Evolutionary conservation across 1,284 basidiomycete genomes (phyloP).

Genomic region (Cryptococcus sp.): DNA sequence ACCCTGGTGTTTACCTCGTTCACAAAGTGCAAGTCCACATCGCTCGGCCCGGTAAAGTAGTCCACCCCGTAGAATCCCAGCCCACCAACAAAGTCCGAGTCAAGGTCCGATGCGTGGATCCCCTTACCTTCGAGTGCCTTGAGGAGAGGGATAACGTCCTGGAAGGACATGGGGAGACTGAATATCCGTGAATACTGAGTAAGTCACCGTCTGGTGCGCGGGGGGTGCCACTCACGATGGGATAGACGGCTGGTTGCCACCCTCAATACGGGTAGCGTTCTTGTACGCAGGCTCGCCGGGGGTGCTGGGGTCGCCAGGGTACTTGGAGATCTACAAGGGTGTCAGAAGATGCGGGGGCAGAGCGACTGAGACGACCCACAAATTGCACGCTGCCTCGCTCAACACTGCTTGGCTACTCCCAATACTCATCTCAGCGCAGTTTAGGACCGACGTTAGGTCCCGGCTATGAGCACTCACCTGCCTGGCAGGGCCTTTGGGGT

Average conservation of each 20-base stretch:
- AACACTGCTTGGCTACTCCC: constrained; percentile 57
- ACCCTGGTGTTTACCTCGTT: constrained; percentile 68
- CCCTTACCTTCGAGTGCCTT: constrained; percentile 47
- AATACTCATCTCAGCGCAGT: constrained; percentile 1
- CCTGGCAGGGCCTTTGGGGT: constrained; percentile 83
- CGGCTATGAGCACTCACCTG: constrained; percentile 50
- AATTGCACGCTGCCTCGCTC: constrained; percentile 87
- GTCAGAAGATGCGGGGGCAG: neutral
- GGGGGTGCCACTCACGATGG: constrained; percentile 56
- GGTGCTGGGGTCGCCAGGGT: constrained; percentile 66
- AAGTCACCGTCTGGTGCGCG: neutral
- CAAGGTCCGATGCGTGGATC: constrained; percentile 41
- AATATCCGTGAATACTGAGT: no score
- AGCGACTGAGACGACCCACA: constrained; percentile 53
- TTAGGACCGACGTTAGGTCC: no score
- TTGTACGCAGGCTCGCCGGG: constrained; percentile 84
- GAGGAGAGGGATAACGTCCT: constrained; percentile 54
- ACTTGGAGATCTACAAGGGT: constrained; percentile 49
- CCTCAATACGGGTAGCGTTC: constrained; percentile 68
- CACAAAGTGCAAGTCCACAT: constrained; percentile 50
- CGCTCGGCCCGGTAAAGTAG: constrained; percentile 56
- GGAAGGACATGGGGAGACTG: constrained; percentile 53
- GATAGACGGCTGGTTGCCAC: constrained; percentile 70
- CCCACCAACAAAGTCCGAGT: constrained; percentile 52
- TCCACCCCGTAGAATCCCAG: constrained; percentile 50